Evolutionary conservation across 495 filamentous ascomycete species (phyloP).

Genomic region (Annulohypoxylon moriforme): DNA sequence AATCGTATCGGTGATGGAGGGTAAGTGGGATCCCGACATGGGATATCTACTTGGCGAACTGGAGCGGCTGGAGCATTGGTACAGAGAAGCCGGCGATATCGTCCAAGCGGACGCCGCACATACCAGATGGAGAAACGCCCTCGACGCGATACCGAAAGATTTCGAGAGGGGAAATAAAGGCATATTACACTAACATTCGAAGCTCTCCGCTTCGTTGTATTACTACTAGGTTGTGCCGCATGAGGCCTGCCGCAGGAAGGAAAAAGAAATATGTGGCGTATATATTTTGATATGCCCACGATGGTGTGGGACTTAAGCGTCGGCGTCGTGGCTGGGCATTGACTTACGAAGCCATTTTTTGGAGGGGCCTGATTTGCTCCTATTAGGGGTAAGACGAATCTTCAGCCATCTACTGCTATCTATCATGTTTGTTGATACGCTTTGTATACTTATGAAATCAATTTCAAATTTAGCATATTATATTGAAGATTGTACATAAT

Average conservation of each 20-base stretch:
- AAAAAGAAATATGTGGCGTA: neutral
- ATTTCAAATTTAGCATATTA: neutral
- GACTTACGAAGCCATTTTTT: neutral
- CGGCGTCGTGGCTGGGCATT: constrained; percentile 27
- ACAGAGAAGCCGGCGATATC: constrained; percentile 44
- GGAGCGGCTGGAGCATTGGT: constrained; percentile 46
- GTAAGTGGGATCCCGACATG: constrained; percentile 48
- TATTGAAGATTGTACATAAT: neutral
- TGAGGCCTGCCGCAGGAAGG: neutral
- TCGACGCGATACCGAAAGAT: constrained; percentile 45
- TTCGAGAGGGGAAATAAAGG: constrained; percentile 37
- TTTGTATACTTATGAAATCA: constrained; percentile 22
- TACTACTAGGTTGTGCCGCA: neutral
- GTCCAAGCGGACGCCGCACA: constrained; percentile 35
- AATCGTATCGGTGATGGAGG: constrained; percentile 41
- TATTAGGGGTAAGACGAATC: constrained; percentile 36
- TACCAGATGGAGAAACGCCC: constrained; percentile 38
- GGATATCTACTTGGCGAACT: constrained; percentile 48
- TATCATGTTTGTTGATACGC: neutral
- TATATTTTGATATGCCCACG: constrained; percentile 11
- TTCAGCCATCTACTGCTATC: neutral
- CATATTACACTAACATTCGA: constrained; percentile 25
- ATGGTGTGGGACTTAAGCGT: constrained; percentile 20
- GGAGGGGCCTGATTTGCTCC: constrained; percentile 11
- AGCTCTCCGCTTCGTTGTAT: neutral